Evolutionary conservation across 495 filamentous ascomycete genomes (phyloP).

Genomic region (Aspergillus cavernicola): DNA sequence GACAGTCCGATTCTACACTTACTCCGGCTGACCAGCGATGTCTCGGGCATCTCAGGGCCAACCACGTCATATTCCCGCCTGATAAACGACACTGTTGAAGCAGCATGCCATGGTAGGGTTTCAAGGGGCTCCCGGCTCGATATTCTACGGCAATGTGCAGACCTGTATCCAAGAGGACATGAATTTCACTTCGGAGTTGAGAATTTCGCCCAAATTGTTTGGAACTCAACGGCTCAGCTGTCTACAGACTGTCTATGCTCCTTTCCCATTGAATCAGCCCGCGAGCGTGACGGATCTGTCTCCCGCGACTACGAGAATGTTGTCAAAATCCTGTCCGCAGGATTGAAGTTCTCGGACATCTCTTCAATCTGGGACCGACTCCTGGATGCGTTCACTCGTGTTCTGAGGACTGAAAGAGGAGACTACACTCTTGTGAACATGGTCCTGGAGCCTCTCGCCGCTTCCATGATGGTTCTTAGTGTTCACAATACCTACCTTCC

Average conservation of each 20-base stretch:
- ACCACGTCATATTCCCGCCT: slow-evolving; percentile 28
- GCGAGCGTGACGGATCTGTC: slow-evolving; percentile 40
- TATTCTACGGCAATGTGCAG: slow-evolving; percentile 39
- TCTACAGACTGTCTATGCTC: slow-evolving; percentile 34
- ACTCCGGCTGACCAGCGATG: slow-evolving; percentile 31
- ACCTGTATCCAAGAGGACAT: slow-evolving; percentile 19
- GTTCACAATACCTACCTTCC: slow-evolving; percentile 24
- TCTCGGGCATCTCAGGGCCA: slow-evolving; percentile 17
- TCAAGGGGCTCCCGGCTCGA: slow-evolving; percentile 45
- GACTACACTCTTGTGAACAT: slow-evolving; percentile 57
- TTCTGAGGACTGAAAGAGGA: slow-evolving; percentile 61
- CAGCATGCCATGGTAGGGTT: slow-evolving; percentile 49
- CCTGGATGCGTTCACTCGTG: slow-evolving; percentile 53
- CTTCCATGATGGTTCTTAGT: slow-evolving; percentile 27
- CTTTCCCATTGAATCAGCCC: slow-evolving; percentile 39
- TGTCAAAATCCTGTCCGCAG: slow-evolving; percentile 61
- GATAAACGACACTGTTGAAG: slow-evolving; percentile 36
- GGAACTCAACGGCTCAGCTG: slow-evolving; percentile 33
- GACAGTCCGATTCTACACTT: slow-evolving; percentile 42
- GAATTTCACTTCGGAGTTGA: slow-evolving; percentile 6
- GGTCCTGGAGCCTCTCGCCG: slow-evolving; percentile 69
- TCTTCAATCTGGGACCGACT: slow-evolving; percentile 57
- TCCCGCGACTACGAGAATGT: slow-evolving; percentile 65
- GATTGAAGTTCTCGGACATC: slow-evolving; percentile 44
- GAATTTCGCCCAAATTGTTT: slow-evolving; percentile 26